Percentiles rank a stretch among this genome's conserved stretches.
These are phyloP conservation scores for Ceratobasidium sp. DNA, from an alignment of 1,284 basidiomycete genomes.

Conservation along the genomic window DNA sequence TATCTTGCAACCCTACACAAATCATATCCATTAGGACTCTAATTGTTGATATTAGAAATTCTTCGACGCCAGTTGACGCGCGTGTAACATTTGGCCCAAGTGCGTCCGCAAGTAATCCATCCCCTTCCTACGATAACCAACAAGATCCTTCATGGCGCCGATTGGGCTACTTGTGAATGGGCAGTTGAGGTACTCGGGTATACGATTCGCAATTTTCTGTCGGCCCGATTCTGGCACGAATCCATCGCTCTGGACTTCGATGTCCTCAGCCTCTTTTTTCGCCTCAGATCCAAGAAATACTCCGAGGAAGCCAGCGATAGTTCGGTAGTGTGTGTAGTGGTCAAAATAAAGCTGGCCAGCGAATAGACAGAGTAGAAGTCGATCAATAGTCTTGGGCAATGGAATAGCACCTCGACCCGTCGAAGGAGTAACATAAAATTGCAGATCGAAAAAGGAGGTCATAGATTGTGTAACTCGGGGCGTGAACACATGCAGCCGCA, in stretches of 20 bases:
- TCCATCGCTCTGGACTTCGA: not conserved
- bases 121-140: not conserved
- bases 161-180: not conserved
- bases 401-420: too few relatives aligned
- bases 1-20: too few relatives aligned
- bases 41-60: too few relatives aligned
- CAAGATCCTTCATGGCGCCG: not conserved
- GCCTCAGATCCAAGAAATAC: constrained; percentile 39
- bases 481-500: constrained; percentile 57
- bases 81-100: constrained; percentile 1
- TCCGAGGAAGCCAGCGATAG: constrained; percentile 52
- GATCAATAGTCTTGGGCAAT: not conserved
- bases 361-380: constrained; percentile 54
- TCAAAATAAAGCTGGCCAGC: constrained; percentile 56
- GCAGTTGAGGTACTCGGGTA: not conserved
- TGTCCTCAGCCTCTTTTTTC: not conserved
- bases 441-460: constrained; percentile 37
- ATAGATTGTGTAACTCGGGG: constrained; percentile 52
- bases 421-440: too few relatives aligned
- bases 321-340: constrained; percentile 49
- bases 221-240: not conserved
- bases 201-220: not conserved
- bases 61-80: not conserved
- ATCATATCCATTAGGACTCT: too few relatives aligned
- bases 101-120: constrained; percentile 4